Conservation (phyloP, 768 basidiomycete genomes). For the Rhodosporidiobolus odoratus region DNA sequence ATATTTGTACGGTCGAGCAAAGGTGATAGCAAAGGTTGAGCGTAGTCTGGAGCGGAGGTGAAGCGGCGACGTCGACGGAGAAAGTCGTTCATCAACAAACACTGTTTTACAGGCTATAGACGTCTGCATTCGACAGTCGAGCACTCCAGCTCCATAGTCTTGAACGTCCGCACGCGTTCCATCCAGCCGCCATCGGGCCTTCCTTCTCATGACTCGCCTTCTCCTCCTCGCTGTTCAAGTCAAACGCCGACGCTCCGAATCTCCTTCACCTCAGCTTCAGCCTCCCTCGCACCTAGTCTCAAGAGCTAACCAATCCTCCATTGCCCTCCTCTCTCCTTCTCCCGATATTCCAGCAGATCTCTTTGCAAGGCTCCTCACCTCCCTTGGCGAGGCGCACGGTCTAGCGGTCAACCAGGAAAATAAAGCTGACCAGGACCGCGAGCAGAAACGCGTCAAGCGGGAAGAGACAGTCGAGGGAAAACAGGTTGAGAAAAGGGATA, state of each 20-base stretch:
- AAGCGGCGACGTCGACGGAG: background rate
- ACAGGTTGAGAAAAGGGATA: background rate
- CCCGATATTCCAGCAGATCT: background rate
- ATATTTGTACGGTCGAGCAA: too few relatives aligned
- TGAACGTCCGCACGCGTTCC: too few relatives aligned
- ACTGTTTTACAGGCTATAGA: too few relatives aligned
- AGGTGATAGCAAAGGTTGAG: background rate
- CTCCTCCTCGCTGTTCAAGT: background rate
- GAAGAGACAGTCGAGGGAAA: conserved; percentile 9
- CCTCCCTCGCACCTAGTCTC: background rate
- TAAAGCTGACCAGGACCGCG: background rate
- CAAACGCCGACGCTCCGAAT: background rate
- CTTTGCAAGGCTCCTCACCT: background rate
- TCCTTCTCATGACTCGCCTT: too few relatives aligned
- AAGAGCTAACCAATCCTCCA: background rate
- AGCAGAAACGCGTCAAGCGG: background rate
- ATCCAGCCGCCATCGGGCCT: too few relatives aligned
- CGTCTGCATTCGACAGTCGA: too few relatives aligned
- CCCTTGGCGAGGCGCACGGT: background rate
- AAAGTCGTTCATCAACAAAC: too few relatives aligned
- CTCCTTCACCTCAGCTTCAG: background rate
- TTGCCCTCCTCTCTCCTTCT: background rate
- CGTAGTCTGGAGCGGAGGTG: background rate
- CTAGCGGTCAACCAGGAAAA: conserved; percentile 3
- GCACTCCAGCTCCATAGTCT: too few relatives aligned